Evolutionary conservation across 805 yeast species (phyloP).

Genomic region (Yamadazyma philogaea): DNA sequence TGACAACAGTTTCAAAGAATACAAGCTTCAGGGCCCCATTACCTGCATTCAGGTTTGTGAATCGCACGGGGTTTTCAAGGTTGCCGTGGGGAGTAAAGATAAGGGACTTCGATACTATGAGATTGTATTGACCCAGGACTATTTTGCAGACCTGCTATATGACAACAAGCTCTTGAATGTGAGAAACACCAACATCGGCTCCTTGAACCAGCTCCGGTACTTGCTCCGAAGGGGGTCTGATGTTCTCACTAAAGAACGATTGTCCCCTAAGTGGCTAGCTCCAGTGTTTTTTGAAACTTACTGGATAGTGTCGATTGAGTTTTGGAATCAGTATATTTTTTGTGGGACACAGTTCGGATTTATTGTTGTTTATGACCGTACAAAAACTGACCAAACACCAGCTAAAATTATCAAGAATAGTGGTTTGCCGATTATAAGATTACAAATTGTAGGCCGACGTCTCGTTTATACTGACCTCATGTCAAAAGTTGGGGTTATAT

Average conservation of each 20-base stretch:
- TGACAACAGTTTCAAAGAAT: conserved; percentile 24
- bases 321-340: conserved; percentile 16
- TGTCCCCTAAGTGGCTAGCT: conserved; percentile 16
- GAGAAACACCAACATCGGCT: neutral
- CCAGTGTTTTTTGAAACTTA: conserved; percentile 5
- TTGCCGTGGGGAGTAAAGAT: conserved; percentile 27
- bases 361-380: conserved; percentile 19
- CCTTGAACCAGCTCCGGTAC: conserved; percentile 3
- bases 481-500: conserved; percentile 28
- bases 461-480: conserved; percentile 27
- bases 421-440: conserved; percentile 22
- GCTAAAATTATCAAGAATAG: conserved; percentile 19
- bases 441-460: conserved; percentile 16
- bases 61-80: neutral
- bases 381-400: conserved; percentile 10
- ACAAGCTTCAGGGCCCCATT: conserved; percentile 24
- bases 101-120: conserved; percentile 26
- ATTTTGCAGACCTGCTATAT: conserved; percentile 5
- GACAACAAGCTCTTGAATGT: conserved; percentile 3
- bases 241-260: neutral
- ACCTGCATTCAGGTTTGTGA: conserved; percentile 16
- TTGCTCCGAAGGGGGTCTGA: conserved; percentile 1
- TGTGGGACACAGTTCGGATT: conserved; percentile 35
- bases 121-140: conserved; percentile 14
- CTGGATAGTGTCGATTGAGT: conserved; percentile 25